Evolutionary conservation across 2,329 filamentous ascomycete species (phyloP).

Genomic region (Aspergillus calidoustus): DNA sequence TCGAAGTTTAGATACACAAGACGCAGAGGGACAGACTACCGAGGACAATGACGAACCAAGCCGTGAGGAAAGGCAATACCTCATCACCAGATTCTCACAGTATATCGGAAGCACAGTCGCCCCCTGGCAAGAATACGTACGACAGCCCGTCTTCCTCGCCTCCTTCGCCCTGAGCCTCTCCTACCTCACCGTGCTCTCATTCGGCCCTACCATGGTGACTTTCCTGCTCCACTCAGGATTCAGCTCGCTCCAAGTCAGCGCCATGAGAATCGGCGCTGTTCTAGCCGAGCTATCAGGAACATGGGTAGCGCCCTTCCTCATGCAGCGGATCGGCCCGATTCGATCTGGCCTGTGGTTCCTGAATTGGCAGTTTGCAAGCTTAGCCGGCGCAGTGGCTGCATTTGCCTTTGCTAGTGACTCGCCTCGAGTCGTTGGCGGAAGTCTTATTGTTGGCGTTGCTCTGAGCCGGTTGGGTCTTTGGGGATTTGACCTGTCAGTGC

Average conservation of each 20-base stretch:
- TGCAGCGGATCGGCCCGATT: constrained; percentile 60
- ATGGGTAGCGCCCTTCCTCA: constrained; percentile 55
- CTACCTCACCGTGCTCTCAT: constrained; percentile 61
- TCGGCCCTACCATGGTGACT: constrained; percentile 60
- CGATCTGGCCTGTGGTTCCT: constrained; percentile 73
- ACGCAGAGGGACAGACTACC: not conserved
- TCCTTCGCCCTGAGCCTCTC: constrained; percentile 57
- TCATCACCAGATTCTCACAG: constrained; percentile 20
- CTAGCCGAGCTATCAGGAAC: constrained; percentile 60
- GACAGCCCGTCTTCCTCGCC: constrained; percentile 43
- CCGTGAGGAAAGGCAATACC: not conserved
- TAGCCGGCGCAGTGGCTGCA: constrained; percentile 51
- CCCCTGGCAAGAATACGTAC: constrained; percentile 35
- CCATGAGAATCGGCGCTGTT: constrained; percentile 53
- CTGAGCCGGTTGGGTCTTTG: constrained; percentile 65
- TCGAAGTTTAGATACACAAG: constrained; percentile 4
- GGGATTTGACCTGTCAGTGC: constrained; percentile 65
- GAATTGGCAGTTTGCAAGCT: constrained; percentile 67
- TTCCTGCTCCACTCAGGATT: constrained; percentile 58
- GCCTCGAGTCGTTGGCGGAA: constrained; percentile 48
- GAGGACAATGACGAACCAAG: not conserved
- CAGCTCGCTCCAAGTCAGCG: constrained; percentile 53
- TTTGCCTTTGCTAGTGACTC: constrained; percentile 44
- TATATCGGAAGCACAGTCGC: constrained; percentile 15
- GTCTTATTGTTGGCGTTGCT: constrained; percentile 57